Evolutionary conservation across 2,329 filamentous ascomycete species (phyloP), one percentile per base, ranked within the genome.

Genomic region (Claviceps sorghi): DNA sequence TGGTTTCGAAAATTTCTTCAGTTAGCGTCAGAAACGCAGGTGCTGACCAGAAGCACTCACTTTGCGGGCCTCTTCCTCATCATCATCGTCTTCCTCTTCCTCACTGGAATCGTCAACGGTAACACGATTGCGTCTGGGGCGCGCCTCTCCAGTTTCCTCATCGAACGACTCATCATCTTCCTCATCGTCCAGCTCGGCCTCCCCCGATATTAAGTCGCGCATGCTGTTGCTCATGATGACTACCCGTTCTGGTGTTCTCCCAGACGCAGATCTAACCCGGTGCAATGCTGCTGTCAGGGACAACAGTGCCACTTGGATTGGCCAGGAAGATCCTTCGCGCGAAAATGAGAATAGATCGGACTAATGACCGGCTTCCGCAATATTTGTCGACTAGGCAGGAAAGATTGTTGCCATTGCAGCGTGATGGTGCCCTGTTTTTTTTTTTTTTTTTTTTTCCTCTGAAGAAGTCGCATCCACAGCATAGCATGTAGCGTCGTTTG

Each of bases 71-170:
- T 88, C 88, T 65, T 93, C 89, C 64, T 89, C 86, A 59, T 95
- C 89, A 54, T 95, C 89, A 54, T 95, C 88, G 52, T 94, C 88
- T 36, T 95, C 88, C 57, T 94, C 89, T 63, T 95, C 89, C 60
- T 95, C 89, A 61, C 87, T 94, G 0, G 88, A 95, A 68, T 95
- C 89, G 61, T 91, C 84, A 52, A 88, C 69, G 5, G 54, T 60
- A 45, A 54, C 54, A 30, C 58, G 36, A n/a, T 58, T 62, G 54
- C 73, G 67, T 63, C 73, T 72, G 50, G 67, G 59, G 46, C 70
- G 72, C 47, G 71, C 67, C 60, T 85, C 78, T 50, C 81, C 85
- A 29, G 77, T 82, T 56, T 88, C 86, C 58, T 90, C 88, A 60
- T 88, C 84, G 56, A 84, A 84, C 10, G 85, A 88, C 61, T 86